These are phyloP conservation scores for Nicotiana knightiana DNA, from an alignment of 257 asterid genomes.

Conservation along the genomic window DNA sequence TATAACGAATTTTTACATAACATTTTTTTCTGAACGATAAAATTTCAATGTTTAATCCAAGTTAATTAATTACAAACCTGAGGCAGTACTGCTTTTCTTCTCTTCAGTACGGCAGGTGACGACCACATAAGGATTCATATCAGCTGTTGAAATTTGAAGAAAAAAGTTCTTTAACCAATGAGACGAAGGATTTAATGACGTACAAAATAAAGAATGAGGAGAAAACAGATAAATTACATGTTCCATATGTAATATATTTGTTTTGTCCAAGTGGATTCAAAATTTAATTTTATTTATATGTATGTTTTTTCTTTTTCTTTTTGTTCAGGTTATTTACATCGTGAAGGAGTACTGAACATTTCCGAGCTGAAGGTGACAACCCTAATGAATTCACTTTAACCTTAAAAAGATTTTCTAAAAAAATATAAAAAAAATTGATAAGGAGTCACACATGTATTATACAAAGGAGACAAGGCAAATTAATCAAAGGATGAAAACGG, in stretches of 20 bases:
- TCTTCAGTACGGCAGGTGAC: background rate
- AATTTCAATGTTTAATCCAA: background rate
- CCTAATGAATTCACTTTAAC: too few relatives aligned
- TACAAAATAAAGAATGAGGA: background rate
- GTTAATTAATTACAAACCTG: background rate
- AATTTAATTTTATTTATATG: background rate
- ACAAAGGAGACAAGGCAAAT: too few relatives aligned
- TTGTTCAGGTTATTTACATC: too few relatives aligned
- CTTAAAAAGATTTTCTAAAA: too few relatives aligned
- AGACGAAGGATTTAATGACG: background rate
- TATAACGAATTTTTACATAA: too few relatives aligned
- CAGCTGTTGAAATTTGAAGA: background rate
- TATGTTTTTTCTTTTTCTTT: background rate
- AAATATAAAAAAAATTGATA: too few relatives aligned
- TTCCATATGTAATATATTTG: too few relatives aligned
- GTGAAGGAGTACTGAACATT: too few relatives aligned
- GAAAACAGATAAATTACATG: too few relatives aligned
- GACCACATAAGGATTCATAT: slow-evolving; percentile 4
- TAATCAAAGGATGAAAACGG: too few relatives aligned
- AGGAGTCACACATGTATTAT: too few relatives aligned
- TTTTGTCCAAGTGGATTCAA: background rate
- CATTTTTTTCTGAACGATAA: background rate
- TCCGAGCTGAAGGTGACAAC: too few relatives aligned
- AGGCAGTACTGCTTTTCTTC: background rate
- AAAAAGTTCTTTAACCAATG: background rate